Base-by-base conservation (phyloP, 331 rosid genomes). In the Phaseolus coccineus region DNA sequence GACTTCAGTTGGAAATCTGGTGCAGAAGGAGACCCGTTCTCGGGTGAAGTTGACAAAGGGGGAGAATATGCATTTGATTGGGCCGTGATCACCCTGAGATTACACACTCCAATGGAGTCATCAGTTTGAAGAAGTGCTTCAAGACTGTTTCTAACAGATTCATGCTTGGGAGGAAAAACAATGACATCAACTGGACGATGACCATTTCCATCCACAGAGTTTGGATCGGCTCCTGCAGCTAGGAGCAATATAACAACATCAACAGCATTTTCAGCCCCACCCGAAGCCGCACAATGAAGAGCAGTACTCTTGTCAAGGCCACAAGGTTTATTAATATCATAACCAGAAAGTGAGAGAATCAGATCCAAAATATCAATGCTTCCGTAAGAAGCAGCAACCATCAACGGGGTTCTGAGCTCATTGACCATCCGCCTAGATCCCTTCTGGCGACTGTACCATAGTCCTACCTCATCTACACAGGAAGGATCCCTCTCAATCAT, bases 341-440 rank as follows among this genome's bases (percentile, higher is more conserved):
- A 86, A 55, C 57, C 88, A 46, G 94, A 87, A 3, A 87, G 77
- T 63, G 93, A 84, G 46, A 93, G 87, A 73, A 93, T 88, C 78
- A 93, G 69, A 73, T 85, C 87, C 77, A 89, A 62, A 24, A 93
- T 86, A 69, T 93, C 94, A 79, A 88, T 84, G 78, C 94, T 93
- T 1, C 97, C 97, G 76, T 93, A 93, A 15, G 91, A 88, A 77
- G 97, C 94, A 74, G 97, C 94, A 71, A 93, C 93, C 97, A 93
- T 91, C 79, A 93, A 77, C 70, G 97, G 94, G 0, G 94, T 91
- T 80, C 96, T 81, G 76, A 77, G 90, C 84, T 88, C 93, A 76
- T 89, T 88, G 73, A 87, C 90, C 96, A 93, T 91, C 84, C 84
- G 89, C 72, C 91, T 93, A 12, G 96, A 93, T 35, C 94, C 97